phyloP scores from a whole-genome alignment of 257 asterid genomes.

The Solanum etuberosum region DNA sequence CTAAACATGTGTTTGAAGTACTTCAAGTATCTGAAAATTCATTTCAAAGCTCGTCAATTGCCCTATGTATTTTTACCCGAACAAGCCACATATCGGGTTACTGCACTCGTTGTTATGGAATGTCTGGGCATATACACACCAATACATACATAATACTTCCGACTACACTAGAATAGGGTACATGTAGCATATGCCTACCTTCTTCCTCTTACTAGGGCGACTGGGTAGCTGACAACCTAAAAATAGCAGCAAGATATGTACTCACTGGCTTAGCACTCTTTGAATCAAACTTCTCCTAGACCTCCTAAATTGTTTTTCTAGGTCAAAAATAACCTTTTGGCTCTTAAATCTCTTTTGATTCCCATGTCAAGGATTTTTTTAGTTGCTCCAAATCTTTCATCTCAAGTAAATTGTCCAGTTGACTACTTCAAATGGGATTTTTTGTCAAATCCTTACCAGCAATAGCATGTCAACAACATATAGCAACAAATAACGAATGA shows the following conservation, averaged over 20 bases:
- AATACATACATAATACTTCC: not conserved
- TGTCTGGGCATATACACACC: not conserved
- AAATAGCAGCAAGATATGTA: not conserved
- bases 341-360: not conserved
- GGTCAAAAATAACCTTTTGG: not conserved
- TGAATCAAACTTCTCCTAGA: not conserved
- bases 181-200: not conserved
- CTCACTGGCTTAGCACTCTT: not conserved
- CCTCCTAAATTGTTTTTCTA: not conserved
- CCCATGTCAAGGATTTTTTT: not conserved
- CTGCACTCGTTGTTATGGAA: not conserved
- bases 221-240: not conserved
- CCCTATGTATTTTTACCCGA: not conserved
- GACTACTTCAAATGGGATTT: not conserved
- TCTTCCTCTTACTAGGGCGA: not conserved
- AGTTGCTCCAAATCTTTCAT: not conserved
- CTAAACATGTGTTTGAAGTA: not conserved
- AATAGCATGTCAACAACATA: not conserved
- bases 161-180: not conserved
- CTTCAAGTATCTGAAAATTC: not conserved
- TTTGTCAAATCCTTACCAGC: not conserved
- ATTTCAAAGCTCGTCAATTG: not conserved
- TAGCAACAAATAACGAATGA: not conserved
- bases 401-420: not conserved
- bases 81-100: not conserved